Evolutionary conservation across 2,329 filamentous ascomycete genomes (phyloP).

Genomic region (Phyllachora maydis): DNA sequence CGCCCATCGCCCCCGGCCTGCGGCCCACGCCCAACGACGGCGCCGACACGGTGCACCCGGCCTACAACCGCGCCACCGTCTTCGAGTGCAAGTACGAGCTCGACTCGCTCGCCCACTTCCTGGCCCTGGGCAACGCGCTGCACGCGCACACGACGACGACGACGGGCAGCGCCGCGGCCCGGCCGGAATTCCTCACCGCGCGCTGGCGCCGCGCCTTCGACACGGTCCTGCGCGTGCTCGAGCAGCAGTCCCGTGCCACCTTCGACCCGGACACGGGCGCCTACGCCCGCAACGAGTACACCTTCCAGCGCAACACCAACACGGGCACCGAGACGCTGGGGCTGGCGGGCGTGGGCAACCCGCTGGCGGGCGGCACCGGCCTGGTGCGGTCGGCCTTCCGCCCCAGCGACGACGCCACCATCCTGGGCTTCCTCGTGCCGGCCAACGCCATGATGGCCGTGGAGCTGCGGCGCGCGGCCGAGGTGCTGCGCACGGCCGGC

Average conservation of each 20-base stretch:
- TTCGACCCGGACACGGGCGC: constrained; percentile 48
- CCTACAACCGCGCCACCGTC: constrained; percentile 65
- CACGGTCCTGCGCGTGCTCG: constrained; percentile 51
- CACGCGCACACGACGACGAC: constrained; percentile 58
- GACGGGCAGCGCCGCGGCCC: too few relatives aligned
- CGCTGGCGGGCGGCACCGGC: constrained; percentile 64
- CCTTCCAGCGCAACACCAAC: constrained; percentile 64
- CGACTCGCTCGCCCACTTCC: constrained; percentile 82
- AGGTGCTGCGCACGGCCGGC: constrained; percentile 37
- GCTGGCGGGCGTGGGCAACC: constrained; percentile 73
- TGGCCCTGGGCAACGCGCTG: constrained; percentile 73
- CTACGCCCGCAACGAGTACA: constrained; percentile 60
- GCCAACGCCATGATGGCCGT: constrained; percentile 93
- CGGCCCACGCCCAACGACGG: constrained; percentile 57
- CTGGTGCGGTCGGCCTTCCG: constrained; percentile 82
- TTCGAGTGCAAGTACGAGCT: constrained; percentile 99
- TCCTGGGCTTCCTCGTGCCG: constrained; percentile 85
- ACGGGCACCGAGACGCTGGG: constrained; percentile 78
- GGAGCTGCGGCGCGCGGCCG: constrained; percentile 57
- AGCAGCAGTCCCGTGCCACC: constrained; percentile 61
- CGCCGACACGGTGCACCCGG: constrained; percentile 65
- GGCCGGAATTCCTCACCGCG: constrained; percentile 57
- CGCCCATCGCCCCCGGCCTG: constrained; percentile 63
- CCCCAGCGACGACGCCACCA: constrained; percentile 87
- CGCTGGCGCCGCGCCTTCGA: constrained; percentile 67